Percentiles rank a stretch among this genome's conserved stretches.
Evolutionary conservation across 1,284 basidiomycete species (phyloP).

Genomic region (Trichosporon sp.): DNA sequence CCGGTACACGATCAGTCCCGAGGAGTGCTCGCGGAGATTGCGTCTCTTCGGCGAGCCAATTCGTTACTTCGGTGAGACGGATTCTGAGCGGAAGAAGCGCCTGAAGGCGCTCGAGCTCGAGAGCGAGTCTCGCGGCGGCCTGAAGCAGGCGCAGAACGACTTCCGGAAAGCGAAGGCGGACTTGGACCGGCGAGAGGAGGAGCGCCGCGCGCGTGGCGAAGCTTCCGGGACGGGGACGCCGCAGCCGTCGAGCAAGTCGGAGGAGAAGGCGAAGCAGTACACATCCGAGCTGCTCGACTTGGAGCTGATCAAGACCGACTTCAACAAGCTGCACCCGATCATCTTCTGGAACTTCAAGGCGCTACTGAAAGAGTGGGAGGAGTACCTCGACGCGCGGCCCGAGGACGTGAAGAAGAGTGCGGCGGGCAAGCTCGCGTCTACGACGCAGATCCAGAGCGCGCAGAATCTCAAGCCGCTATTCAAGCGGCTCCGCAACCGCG

Average conservation of each 20-base stretch:
- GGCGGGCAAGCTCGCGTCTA: constrained; percentile 89
- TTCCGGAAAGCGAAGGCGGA: constrained; percentile 90
- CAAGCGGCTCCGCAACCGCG: constrained; percentile 76
- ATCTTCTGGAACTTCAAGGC: constrained; percentile 95
- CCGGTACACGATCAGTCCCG: constrained; percentile 84
- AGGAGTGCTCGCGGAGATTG: constrained; percentile 83
- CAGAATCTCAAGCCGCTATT: constrained; percentile 97
- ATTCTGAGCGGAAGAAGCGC: constrained; percentile 85
- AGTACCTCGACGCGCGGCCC: constrained; percentile 84
- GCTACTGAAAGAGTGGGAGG: constrained; percentile 91
- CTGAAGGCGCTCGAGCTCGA: constrained; percentile 89
- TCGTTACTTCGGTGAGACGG: constrained; percentile 87
- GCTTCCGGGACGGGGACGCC: neutral
- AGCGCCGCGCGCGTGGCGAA: constrained; percentile 46
- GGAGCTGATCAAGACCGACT: constrained; percentile 77
- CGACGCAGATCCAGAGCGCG: constrained; percentile 90
- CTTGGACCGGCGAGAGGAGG: constrained; percentile 60
- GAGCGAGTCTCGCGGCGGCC: constrained; percentile 65
- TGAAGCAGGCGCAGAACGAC: constrained; percentile 69
- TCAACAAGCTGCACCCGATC: constrained; percentile 93
- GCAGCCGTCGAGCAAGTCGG: neutral
- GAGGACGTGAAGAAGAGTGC: constrained; percentile 70
- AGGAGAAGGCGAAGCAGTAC: constrained; percentile 11
- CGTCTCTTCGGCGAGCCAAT: constrained; percentile 91
- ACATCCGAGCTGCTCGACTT: constrained; percentile 55